Base-by-base conservation (phyloP, 345 rosid species). In the Anastatica hierochuntica region DNA sequence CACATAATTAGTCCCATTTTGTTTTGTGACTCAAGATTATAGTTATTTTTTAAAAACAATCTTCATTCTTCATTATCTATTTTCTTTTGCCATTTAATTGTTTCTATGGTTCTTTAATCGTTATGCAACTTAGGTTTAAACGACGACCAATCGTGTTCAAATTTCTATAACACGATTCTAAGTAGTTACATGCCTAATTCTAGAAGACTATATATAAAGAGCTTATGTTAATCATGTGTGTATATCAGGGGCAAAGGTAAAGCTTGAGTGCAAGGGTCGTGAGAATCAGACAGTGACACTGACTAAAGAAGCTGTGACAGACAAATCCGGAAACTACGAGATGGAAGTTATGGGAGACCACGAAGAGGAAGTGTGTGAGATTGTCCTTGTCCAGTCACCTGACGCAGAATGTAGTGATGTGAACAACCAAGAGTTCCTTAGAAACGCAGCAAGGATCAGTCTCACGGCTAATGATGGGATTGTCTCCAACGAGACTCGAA, bases 321-420 rank as follows among this genome's bases (percentile, higher is more conserved):
- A 79, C 43, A 46, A 15, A 2, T 2, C 19, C 0, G 89, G 89
- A n/a, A 60, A 37, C 36, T 84, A 79, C 76, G 11, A n/a, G 27
- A 63, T 81, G 56, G 49, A 50, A 10, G 80, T 81, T 11, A 69
- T 63, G 6, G 81, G 85, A 15, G 84, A 84, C 35, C 94, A 73
- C 14, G 84, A 76, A 62, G 84, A 79, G 20, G 94, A 82, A 23
- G n/a, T 79, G n/a, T 78, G 86, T 46, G 86, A 82, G 68, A 53
- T 76, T 16, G 2, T 58, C n/a, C 78, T 74, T 0, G 47, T 63
- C 10, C 59, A 76, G 26, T 79, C 89, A 34, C 66, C 69, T 16
- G 68, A 69, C 54, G 45, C 84, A 5, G 78, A 73, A 1, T 84
- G 89, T 58, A 15, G 43, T 6, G 83, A 78, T n/a, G 16, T 76